These are phyloP conservation scores for Coemansia reversa DNA, from an alignment of 192 early-diverging fungal species.

Conservation along the genomic window DNA sequence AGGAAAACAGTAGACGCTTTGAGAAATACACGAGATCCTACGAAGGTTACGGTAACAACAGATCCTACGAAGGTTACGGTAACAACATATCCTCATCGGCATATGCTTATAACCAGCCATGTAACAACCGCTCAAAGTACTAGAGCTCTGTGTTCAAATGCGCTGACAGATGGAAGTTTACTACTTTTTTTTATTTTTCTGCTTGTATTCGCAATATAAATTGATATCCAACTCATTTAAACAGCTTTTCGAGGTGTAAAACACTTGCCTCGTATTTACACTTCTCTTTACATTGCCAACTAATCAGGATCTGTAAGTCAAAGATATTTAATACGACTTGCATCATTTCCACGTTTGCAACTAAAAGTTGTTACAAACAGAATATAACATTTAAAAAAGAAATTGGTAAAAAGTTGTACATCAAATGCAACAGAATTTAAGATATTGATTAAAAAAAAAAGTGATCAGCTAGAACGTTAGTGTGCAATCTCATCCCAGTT, in stretches of 20 bases:
- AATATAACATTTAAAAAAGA: too few relatives aligned
- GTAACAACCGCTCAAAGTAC: slow-evolving; percentile 8
- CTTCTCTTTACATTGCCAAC: too few relatives aligned
- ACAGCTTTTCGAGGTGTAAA: too few relatives aligned
- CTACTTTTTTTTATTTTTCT: neutral
- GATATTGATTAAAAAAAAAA: neutral
- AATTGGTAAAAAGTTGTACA: neutral
- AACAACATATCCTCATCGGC: slow-evolving; percentile 11
- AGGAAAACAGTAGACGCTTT: slow-evolving; percentile 16
- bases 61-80: slow-evolving; percentile 1
- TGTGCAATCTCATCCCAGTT: slow-evolving; percentile 71
- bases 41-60: slow-evolving; percentile 4
- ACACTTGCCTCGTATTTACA: too few relatives aligned
- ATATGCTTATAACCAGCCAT: neutral
- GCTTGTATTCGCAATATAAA: too few relatives aligned
- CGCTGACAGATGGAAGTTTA: too few relatives aligned
- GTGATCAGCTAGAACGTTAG: slow-evolving; percentile 4
- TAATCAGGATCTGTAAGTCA: too few relatives aligned
- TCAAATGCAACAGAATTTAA: neutral
- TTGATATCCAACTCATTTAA: too few relatives aligned
- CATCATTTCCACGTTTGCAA: too few relatives aligned
- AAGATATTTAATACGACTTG: too few relatives aligned
- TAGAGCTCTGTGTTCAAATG: neutral
- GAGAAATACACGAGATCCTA: slow-evolving; percentile 20
- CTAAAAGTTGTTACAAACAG: too few relatives aligned